Conservation (phyloP, 2,329 filamentous ascomycete species). For the Mycosphaerella sp. region DNA sequence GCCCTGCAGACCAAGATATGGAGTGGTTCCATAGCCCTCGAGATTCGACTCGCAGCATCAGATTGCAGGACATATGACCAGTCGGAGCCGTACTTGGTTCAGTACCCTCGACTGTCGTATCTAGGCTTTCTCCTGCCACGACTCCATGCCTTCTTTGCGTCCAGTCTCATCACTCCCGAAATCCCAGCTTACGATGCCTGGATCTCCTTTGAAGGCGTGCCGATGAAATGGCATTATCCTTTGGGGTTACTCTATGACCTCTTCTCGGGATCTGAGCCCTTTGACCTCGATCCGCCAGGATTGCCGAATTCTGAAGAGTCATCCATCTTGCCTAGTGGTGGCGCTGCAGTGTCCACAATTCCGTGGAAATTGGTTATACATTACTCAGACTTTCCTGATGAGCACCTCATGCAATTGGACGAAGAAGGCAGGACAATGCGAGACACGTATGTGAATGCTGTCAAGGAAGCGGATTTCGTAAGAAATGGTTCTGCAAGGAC, state of each 20-base stretch:
- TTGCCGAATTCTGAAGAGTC: slow-evolving; percentile 2
- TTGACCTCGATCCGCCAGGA: slow-evolving; percentile 27
- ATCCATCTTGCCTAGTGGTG: slow-evolving; percentile 11
- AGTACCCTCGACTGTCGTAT: slow-evolving; percentile 61
- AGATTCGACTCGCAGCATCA: slow-evolving; percentile 52
- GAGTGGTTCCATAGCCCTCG: slow-evolving; percentile 54
- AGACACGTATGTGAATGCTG: slow-evolving; percentile 62
- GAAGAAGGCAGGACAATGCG: slow-evolving; percentile 51
- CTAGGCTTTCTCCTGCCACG: slow-evolving; percentile 59
- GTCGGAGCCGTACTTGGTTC: slow-evolving; percentile 56
- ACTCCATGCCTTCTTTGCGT: slow-evolving; percentile 57
- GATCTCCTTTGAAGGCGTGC: slow-evolving; percentile 62
- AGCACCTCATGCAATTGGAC: slow-evolving; percentile 55
- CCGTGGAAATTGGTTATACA: slow-evolving; percentile 61
- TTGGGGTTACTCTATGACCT: slow-evolving; percentile 64
- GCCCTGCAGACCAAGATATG: slow-evolving; percentile 49
- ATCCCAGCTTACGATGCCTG: slow-evolving; percentile 50
- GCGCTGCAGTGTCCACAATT: slow-evolving; percentile 30
- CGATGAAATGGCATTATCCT: slow-evolving; percentile 67
- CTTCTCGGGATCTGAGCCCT: slow-evolving; percentile 53
- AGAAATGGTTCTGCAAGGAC: slow-evolving; percentile 82
- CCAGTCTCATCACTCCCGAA: slow-evolving; percentile 53
- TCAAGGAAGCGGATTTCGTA: slow-evolving; percentile 78
- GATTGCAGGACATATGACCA: slow-evolving; percentile 57
- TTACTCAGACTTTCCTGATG: slow-evolving; percentile 53